Conservation (phyloP, 352 stramenopile species). For the Pythium sp. region DNA sequence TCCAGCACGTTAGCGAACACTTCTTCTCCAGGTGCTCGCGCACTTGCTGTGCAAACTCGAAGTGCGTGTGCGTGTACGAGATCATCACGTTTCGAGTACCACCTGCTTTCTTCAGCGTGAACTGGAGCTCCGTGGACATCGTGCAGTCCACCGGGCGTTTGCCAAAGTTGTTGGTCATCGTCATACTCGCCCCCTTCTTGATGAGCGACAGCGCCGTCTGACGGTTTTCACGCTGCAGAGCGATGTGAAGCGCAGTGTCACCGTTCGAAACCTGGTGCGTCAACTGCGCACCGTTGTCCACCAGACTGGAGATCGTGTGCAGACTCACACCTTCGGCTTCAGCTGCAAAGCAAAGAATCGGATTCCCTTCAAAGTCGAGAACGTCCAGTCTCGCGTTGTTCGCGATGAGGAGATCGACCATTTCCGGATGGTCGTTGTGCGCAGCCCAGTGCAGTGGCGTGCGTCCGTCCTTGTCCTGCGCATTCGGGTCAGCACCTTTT, state of each 20-base stretch:
- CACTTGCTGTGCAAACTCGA: conserved; percentile 55
- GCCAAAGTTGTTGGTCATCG: conserved; percentile 54
- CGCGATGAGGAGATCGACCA: conserved; percentile 51
- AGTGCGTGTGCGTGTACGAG: conserved; percentile 73
- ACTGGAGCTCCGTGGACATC: conserved; percentile 74
- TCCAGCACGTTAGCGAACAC: conserved; percentile 68
- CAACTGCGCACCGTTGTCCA: conserved; percentile 41
- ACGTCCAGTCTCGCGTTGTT: conserved; percentile 40
- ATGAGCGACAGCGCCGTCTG: conserved; percentile 67
- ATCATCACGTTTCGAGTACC: conserved; percentile 81
- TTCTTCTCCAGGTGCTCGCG: conserved; percentile 62
- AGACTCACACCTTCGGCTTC: conserved; percentile 55
- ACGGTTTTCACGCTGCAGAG: conserved; percentile 63
- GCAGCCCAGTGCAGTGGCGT: conserved; percentile 80
- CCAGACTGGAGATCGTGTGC: conserved; percentile 41
- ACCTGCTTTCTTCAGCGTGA: conserved; percentile 71
- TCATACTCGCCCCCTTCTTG: conserved; percentile 68
- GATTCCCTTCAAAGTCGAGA: conserved; percentile 40
- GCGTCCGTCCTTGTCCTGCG: conserved; percentile 51
- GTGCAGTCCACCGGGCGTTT: conserved; percentile 79
- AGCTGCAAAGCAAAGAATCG: conserved; percentile 64
- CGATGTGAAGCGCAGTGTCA: conserved; percentile 76
- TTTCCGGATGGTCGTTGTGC: conserved; percentile 52
- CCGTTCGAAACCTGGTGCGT: conserved; percentile 32
- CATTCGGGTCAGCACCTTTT: conserved; percentile 50